Conservation (phyloP, 306 rosid genomes). For the Dryas octopetala region DNA sequence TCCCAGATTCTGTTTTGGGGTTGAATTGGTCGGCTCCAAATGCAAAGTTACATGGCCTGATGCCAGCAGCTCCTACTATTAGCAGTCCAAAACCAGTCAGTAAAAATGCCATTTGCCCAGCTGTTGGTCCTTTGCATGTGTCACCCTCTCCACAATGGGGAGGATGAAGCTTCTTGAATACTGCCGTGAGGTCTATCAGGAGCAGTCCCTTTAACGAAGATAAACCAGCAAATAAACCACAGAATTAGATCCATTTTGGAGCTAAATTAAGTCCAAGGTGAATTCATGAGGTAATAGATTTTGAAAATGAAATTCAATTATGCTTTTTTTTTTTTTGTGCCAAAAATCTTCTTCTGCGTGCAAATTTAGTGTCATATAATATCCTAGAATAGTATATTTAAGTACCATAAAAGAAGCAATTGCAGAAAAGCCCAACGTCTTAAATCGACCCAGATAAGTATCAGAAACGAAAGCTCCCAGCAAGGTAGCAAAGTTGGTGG, state of each 20-base stretch:
- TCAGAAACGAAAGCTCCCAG: constrained; percentile 77
- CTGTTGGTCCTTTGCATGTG: constrained; percentile 59
- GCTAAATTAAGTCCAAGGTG: not conserved
- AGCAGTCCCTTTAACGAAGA: constrained; percentile 61
- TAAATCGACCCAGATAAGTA: constrained; percentile 76
- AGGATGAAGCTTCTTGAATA: constrained; percentile 70
- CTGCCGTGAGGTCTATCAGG: constrained; percentile 69
- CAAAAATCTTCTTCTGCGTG: not conserved
- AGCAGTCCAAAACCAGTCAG: constrained; percentile 52
- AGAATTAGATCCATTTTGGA: not conserved
- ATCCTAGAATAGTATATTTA: not conserved
- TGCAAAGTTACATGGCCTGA: constrained; percentile 85
- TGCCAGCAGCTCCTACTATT: constrained; percentile 71
- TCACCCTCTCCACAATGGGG: constrained; percentile 49
- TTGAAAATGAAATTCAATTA: no score
- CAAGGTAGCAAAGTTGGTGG: constrained; percentile 73
- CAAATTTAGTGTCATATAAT: no score
- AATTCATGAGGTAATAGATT: not conserved
- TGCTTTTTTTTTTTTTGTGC: no score
- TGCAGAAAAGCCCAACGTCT: constrained; percentile 60
- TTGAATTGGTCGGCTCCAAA: constrained; percentile 93
- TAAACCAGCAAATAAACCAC: not conserved
- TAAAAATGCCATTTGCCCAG: constrained; percentile 65
- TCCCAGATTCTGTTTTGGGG: constrained; percentile 72
- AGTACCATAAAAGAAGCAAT: constrained; percentile 70